Evolutionary conservation across 768 basidiomycete species (phyloP).

Genomic region (Xerocomus brunneocitrinus): DNA sequence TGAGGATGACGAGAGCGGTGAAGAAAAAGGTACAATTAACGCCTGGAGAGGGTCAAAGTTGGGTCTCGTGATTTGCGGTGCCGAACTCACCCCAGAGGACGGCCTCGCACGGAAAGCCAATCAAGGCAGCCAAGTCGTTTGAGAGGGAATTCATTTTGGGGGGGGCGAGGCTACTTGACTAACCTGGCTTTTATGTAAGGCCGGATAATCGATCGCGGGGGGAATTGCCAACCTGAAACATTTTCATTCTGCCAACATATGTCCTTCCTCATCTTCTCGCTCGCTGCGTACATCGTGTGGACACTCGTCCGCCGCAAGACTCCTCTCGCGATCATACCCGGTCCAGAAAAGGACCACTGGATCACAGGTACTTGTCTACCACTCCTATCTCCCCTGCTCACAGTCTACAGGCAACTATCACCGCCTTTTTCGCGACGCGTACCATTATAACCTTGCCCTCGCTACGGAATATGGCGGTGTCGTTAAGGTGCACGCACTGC

Average conservation of each 20-base stretch:
- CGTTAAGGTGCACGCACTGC: conserved; percentile 32
- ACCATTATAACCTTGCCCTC: conserved; percentile 29
- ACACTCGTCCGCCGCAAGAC: conserved; percentile 10
- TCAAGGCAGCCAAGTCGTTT: conserved; percentile 31
- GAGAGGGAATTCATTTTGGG: conserved; percentile 7
- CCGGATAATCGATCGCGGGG: too few relatives aligned
- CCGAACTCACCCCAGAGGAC: conserved; percentile 31
- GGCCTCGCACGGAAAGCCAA: conserved; percentile 36
- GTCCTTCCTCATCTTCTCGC: not conserved
- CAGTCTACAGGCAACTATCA: conserved; percentile 29
- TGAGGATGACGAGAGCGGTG: conserved; percentile 25
- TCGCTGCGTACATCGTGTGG: conserved; percentile 12
- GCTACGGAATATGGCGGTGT: conserved; percentile 32
- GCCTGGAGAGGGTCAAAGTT: conserved; percentile 1
- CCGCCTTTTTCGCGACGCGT: conserved; percentile 30
- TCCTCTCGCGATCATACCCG: conserved; percentile 22
- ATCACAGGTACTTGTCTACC: conserved; percentile 22
- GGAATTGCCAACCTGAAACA: not conserved
- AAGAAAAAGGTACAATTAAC: conserved; percentile 27
- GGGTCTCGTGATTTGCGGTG: not conserved
- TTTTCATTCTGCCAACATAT: not conserved
- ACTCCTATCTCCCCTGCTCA: not conserved
- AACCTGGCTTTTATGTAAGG: too few relatives aligned
- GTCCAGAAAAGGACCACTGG: conserved; percentile 35
- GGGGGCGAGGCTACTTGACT: too few relatives aligned